Conservation (phyloP, 2,329 filamentous ascomycete species). For the Monosporascus sp. region DNA sequence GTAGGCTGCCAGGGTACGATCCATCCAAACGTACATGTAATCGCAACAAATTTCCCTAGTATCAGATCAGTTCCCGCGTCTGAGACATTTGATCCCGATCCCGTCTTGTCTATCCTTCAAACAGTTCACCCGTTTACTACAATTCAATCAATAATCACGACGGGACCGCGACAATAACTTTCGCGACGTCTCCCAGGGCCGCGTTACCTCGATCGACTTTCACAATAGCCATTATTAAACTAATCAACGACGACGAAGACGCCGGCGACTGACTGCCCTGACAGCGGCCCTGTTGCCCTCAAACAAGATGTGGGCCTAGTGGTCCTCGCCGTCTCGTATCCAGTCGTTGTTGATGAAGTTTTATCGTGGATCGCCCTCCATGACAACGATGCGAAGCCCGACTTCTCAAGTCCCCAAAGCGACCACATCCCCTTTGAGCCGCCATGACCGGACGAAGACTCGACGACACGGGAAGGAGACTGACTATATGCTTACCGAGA, state of each 20-base stretch:
- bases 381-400: slow-evolving; percentile 22
- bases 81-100: background rate
- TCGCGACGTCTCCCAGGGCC: background rate
- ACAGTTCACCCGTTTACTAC: background rate
- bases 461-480: slow-evolving; percentile 1
- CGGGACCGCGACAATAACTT: background rate
- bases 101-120: background rate
- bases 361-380: slow-evolving; percentile 6
- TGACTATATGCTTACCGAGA: background rate
- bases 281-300: slow-evolving; percentile 12
- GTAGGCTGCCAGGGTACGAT: background rate
- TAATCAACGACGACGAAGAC: no score
- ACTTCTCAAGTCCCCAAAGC: slow-evolving; percentile 6
- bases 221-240: no score
- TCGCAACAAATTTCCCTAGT: background rate
- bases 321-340: slow-evolving; percentile 15
- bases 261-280: slow-evolving; percentile 7
- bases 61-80: background rate
- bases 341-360: slow-evolving; percentile 12
- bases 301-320: slow-evolving; percentile 24
- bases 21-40: background rate
- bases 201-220: background rate
- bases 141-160: background rate
- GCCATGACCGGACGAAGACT: slow-evolving; percentile 3
- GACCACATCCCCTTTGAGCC: slow-evolving; percentile 2